Conservation (phyloP, 768 basidiomycete genomes). For the Chalciporus pseudorubinellus region DNA sequence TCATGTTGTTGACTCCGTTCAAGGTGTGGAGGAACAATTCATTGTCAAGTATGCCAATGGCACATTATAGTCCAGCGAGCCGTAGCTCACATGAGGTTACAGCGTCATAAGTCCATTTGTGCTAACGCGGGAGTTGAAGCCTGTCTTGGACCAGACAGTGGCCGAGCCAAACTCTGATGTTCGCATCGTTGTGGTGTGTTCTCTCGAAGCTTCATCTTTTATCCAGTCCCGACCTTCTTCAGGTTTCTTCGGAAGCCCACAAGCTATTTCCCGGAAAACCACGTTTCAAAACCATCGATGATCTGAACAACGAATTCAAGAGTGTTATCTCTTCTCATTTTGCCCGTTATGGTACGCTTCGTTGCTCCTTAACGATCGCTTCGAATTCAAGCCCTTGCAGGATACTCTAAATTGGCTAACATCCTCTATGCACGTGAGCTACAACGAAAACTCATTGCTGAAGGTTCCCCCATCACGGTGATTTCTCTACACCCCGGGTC, state of each 20-base stretch:
- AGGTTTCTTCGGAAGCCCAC: constrained; percentile 37
- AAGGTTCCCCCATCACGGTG: constrained; percentile 28
- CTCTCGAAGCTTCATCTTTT: not conserved
- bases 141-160: constrained; percentile 51
- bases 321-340: constrained; percentile 12
- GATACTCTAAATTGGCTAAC: constrained; percentile 48
- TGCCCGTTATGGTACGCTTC: constrained; percentile 34
- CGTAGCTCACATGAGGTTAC: not conserved
- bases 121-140: constrained; percentile 53
- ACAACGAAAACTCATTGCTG: constrained; percentile 40
- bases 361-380: rapidly evolving
- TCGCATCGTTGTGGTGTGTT: constrained; percentile 54
- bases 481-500: constrained; percentile 31
- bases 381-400: constrained; percentile 28
- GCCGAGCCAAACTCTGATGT: constrained; percentile 50
- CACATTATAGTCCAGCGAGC: not conserved
- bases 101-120: constrained; percentile 55
- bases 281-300: constrained; percentile 32
- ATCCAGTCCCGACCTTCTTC: not conserved
- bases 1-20: not conserved
- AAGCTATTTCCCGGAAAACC: constrained; percentile 15
- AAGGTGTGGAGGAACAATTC: constrained; percentile 40
- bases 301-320: constrained; percentile 38
- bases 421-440: constrained; percentile 50
- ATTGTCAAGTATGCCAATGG: constrained; percentile 42